Evolutionary conservation across 2,329 filamentous ascomycete species (phyloP).

Genomic region (Ilyonectria robusta): DNA sequence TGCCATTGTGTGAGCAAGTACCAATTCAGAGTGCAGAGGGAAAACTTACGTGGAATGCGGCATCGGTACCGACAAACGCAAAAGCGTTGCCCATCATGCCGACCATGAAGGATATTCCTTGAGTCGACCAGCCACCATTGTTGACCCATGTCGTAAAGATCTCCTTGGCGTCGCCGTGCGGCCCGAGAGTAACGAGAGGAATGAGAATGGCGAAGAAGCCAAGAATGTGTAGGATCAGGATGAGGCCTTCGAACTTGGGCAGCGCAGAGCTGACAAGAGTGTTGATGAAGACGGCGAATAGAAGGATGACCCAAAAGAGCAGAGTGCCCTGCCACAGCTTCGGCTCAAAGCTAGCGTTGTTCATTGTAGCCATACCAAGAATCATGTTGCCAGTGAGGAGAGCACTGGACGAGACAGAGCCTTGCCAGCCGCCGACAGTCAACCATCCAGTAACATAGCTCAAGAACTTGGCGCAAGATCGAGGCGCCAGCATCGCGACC

Average conservation of each 20-base stretch:
- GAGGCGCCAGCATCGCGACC: slow-evolving; percentile 44
- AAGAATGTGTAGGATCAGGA: slow-evolving; percentile 63
- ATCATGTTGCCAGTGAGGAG: slow-evolving; percentile 64
- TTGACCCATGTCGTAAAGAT: slow-evolving; percentile 63
- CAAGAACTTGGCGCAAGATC: slow-evolving; percentile 48
- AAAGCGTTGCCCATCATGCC: slow-evolving; percentile 60
- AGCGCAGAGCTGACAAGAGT: slow-evolving; percentile 61
- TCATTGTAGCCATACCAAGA: slow-evolving; percentile 46
- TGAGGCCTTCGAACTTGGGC: slow-evolving; percentile 64
- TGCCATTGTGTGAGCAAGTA: slow-evolving; percentile 24
- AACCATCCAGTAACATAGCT: slow-evolving; percentile 55
- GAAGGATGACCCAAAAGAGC: slow-evolving; percentile 62
- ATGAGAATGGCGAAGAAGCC: slow-evolving; percentile 53
- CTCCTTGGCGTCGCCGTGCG: slow-evolving; percentile 50
- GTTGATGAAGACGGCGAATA: slow-evolving; percentile 65
- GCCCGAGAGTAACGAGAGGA: slow-evolving; percentile 50
- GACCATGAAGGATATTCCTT: slow-evolving; percentile 61
- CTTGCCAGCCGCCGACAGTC: slow-evolving; percentile 64
- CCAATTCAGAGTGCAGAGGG: too few species aligned
- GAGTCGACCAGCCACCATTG: slow-evolving; percentile 58
- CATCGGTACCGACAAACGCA: slow-evolving; percentile 51
- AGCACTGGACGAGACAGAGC: slow-evolving; percentile 51
- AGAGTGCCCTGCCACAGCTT: slow-evolving; percentile 65
- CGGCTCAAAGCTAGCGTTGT: slow-evolving; percentile 55
- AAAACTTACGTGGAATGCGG: slow-evolving; percentile 49